Conservation (phyloP, 2,329 filamentous ascomycete genomes). For the Ophiostoma novo-ulmi region DNA sequence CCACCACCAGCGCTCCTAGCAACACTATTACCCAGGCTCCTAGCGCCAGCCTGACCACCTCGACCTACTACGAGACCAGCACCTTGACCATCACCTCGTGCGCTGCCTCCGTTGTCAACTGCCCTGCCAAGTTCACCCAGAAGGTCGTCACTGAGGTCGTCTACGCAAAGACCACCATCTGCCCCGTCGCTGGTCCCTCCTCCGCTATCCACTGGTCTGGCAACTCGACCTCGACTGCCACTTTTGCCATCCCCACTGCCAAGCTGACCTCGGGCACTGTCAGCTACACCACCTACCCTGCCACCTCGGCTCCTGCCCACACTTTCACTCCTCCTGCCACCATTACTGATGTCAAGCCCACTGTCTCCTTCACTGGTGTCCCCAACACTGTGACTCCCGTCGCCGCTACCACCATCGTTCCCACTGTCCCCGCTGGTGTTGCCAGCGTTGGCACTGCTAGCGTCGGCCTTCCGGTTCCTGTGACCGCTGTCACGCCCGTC, state of each 20-base stretch:
- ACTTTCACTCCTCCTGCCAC: slow-evolving; percentile 28
- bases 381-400: background rate
- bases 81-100: slow-evolving; percentile 33
- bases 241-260: slow-evolving; percentile 22
- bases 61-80: slow-evolving; percentile 30
- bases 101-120: slow-evolving; percentile 32
- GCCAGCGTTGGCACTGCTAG: background rate
- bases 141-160: slow-evolving; percentile 32
- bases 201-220: slow-evolving; percentile 16
- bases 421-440: background rate
- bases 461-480: background rate
- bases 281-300: slow-evolving; percentile 28
- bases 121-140: slow-evolving; percentile 33
- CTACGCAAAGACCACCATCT: slow-evolving; percentile 30
- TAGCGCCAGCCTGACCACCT: slow-evolving; percentile 26
- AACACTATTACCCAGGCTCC: background rate
- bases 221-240: slow-evolving; percentile 14
- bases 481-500: background rate
- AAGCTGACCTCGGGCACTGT: slow-evolving; percentile 26
- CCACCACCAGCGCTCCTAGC: slow-evolving; percentile 14
- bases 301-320: slow-evolving; percentile 26
- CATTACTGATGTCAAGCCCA: slow-evolving; percentile 26
- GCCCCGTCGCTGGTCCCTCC: slow-evolving; percentile 27
- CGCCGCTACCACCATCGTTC: background rate
- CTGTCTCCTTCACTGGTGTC: slow-evolving; percentile 8